Percentiles rank a stretch among this genome's conserved stretches.
Conservation (phyloP, 306 rosid genomes). For the Luffa acutangula region DNA sequence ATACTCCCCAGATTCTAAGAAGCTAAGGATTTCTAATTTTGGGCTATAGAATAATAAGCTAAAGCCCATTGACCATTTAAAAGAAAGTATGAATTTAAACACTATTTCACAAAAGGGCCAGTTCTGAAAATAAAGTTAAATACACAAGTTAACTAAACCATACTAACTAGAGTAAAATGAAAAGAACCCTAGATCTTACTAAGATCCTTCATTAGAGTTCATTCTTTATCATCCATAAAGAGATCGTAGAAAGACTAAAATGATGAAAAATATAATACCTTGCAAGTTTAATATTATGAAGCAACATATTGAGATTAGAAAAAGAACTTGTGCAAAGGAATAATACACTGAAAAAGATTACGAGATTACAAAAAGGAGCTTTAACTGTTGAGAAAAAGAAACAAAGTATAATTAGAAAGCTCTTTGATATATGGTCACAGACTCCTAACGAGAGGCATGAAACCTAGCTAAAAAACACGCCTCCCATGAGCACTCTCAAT, state of each 20-base stretch:
- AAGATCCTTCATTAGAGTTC: background rate
- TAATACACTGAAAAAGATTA: background rate
- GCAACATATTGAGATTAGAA: background rate
- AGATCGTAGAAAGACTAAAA: background rate
- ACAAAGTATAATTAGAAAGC: background rate
- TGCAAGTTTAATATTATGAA: background rate
- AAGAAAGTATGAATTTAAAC: background rate
- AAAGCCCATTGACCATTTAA: background rate
- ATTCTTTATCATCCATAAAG: background rate
- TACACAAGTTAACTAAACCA: background rate
- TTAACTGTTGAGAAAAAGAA: background rate
- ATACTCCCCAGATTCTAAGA: background rate
- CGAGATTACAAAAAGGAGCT: background rate
- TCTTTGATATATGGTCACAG: background rate
- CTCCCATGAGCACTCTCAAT: background rate
- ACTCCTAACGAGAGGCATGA: background rate
- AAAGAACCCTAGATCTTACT: background rate
- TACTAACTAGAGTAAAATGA: background rate
- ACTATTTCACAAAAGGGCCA: background rate
- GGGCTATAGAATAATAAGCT: background rate
- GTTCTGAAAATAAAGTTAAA: background rate
- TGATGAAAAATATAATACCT: background rate
- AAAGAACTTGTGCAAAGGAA: background rate
- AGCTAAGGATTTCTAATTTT: background rate
- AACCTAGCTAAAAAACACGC: background rate